Conservation (phyloP, 306 rosid species). For the Acacia melanoxylon region DNA sequence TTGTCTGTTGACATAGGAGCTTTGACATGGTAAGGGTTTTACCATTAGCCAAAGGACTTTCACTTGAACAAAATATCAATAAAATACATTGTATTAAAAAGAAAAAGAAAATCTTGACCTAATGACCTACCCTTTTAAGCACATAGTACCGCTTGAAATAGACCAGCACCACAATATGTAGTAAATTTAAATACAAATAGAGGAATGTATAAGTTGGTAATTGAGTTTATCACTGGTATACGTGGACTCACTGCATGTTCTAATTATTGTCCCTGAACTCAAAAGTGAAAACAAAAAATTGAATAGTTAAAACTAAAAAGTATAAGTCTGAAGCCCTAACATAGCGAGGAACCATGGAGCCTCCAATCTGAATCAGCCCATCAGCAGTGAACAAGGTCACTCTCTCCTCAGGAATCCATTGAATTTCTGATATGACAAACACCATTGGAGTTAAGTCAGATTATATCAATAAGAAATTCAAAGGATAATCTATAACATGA, state of each 20-base stretch:
- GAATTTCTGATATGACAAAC: conserved; percentile 64
- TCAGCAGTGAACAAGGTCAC: conserved; percentile 89
- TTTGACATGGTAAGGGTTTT: background rate
- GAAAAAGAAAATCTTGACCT: background rate
- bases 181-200: background rate
- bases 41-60: background rate
- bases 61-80: background rate
- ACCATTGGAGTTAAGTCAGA: conserved; percentile 13
- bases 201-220: background rate
- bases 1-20: conserved; percentile 12
- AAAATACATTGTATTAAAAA: background rate
- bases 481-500: background rate
- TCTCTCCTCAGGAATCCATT: conserved; percentile 81
- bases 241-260: background rate
- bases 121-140: background rate
- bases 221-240: background rate
- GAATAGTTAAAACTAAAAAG: conserved; percentile 4
- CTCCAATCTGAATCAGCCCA: conserved; percentile 93
- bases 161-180: background rate
- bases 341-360: conserved; percentile 76
- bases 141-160: conserved; percentile 9
- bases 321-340: conserved; percentile 67
- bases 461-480: background rate
- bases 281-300: conserved; percentile 8
- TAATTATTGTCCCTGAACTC: background rate